phyloP scores from a whole-genome alignment of 345 rosid species.

The Psidium friedrichsthalianum region DNA sequence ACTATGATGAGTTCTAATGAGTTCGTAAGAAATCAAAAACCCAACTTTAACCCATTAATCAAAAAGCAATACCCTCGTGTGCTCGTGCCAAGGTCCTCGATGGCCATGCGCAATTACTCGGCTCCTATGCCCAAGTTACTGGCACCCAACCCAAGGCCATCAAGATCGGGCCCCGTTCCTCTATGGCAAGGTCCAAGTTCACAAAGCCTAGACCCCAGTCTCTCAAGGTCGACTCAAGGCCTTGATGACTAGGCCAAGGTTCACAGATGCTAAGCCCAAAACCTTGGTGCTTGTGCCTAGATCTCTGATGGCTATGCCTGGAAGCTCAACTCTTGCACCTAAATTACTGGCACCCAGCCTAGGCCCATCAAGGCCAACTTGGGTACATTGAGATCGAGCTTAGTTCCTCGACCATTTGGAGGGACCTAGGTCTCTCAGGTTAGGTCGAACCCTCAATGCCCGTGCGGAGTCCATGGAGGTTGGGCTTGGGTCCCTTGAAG shows the following conservation, averaged over 20 bases:
- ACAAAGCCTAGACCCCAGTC: not conserved
- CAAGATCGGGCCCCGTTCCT: not conserved
- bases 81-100: accelerated
- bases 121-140: not conserved
- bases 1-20: not conserved
- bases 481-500: not conserved
- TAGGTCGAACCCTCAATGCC: not conserved
- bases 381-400: not conserved
- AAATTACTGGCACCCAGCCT: not conserved
- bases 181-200: not conserved
- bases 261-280: not conserved
- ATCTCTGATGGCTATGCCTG: not conserved
- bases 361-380: not conserved
- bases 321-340: not conserved
- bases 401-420: not conserved
- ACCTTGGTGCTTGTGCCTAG: not conserved
- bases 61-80: not conserved
- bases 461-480: not conserved
- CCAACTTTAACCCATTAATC: not conserved
- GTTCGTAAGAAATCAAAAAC: not conserved
- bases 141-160: too few relatives aligned
- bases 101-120: accelerated
- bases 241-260: too few relatives aligned
- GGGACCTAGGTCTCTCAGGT: not conserved
- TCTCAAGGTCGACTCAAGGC: not conserved